Conservation (phyloP, 1,284 basidiomycete genomes). For the Puccinia hordei region DNA sequence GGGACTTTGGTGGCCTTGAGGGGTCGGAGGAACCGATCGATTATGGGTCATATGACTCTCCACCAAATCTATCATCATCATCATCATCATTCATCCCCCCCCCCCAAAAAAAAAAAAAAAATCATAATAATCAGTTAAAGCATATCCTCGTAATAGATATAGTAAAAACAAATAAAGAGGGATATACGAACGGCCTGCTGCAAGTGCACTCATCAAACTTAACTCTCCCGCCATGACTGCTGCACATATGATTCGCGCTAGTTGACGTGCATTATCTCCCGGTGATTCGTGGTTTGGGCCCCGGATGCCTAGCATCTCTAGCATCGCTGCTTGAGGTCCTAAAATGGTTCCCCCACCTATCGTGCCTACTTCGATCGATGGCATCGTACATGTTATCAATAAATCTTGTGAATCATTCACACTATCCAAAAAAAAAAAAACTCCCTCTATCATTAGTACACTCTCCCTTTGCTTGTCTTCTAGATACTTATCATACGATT, state of each 20-base stretch:
- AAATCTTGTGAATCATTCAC: slow-evolving; percentile 87
- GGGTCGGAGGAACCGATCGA: slow-evolving; percentile 39
- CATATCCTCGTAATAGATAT: too few species aligned
- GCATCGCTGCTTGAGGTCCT: slow-evolving; percentile 80
- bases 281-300: slow-evolving; percentile 81
- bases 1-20: slow-evolving; percentile 10
- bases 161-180: too few species aligned
- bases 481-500: too few species aligned
- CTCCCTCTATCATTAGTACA: too few species aligned
- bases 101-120: background rate
- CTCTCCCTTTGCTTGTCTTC: background rate
- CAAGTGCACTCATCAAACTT: slow-evolving; percentile 81
- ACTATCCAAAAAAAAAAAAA: slow-evolving; percentile 19
- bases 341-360: slow-evolving; percentile 66
- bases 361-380: slow-evolving; percentile 79
- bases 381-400: slow-evolving; percentile 89
- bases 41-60: slow-evolving; percentile 51
- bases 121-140: background rate
- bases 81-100: background rate
- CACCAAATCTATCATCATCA: slow-evolving; percentile 36
- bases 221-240: slow-evolving; percentile 94
- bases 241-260: slow-evolving; percentile 82
- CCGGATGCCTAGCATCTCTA: slow-evolving; percentile 85
- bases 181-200: slow-evolving; percentile 68
- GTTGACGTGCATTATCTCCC: slow-evolving; percentile 79